Percentiles rank a stretch among this genome's conserved stretches.
These are phyloP conservation scores for Claviceps spartinae DNA, from an alignment of 2,329 filamentous ascomycete genomes.

Conservation along the genomic window DNA sequence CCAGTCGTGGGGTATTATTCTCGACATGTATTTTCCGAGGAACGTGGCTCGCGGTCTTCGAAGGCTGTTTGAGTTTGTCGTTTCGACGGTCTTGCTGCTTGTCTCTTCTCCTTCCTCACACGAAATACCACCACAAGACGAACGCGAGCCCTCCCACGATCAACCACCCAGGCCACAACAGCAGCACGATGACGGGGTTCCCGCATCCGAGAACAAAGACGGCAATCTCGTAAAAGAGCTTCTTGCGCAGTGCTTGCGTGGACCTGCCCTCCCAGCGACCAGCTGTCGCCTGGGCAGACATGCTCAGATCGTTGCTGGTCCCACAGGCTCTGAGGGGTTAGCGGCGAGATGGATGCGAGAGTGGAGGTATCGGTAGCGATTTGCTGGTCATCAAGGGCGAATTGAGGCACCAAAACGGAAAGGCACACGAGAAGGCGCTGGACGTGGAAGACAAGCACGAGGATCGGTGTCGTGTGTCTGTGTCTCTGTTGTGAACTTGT, in stretches of 20 bases:
- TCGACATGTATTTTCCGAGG: not conserved
- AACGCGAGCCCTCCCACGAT: slow-evolving; percentile 26
- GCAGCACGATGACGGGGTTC: slow-evolving; percentile 32
- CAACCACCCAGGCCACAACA: slow-evolving; percentile 47
- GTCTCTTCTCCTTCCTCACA: slow-evolving; percentile 11
- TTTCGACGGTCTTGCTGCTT: no score
- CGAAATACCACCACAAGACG: slow-evolving; percentile 20
- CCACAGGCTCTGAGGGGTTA: no score
- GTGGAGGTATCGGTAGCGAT: no score
- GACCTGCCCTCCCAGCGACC: slow-evolving; percentile 25
- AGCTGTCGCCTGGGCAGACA: slow-evolving; percentile 15
- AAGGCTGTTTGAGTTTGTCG: not conserved
- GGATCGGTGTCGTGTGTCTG: not conserved
- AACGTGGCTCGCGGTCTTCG: not conserved
- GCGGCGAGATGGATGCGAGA: no score
- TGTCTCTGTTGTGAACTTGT: slow-evolving; percentile 2
- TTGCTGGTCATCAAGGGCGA: no score
- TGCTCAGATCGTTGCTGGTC: slow-evolving; percentile 11
- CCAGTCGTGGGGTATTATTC: not conserved
- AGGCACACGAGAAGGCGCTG: slow-evolving; percentile 12
- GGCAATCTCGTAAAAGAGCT: slow-evolving; percentile 38
- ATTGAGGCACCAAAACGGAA: slow-evolving; percentile 1
- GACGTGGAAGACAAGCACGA: not conserved
- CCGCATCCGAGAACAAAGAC: slow-evolving; percentile 36
- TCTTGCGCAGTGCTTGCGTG: slow-evolving; percentile 26